Percentiles rank a stretch among this genome's conserved stretches.
phyloP scores from a whole-genome alignment of 2,329 filamentous ascomycete species.

The Ophiostoma piceae region DNA sequence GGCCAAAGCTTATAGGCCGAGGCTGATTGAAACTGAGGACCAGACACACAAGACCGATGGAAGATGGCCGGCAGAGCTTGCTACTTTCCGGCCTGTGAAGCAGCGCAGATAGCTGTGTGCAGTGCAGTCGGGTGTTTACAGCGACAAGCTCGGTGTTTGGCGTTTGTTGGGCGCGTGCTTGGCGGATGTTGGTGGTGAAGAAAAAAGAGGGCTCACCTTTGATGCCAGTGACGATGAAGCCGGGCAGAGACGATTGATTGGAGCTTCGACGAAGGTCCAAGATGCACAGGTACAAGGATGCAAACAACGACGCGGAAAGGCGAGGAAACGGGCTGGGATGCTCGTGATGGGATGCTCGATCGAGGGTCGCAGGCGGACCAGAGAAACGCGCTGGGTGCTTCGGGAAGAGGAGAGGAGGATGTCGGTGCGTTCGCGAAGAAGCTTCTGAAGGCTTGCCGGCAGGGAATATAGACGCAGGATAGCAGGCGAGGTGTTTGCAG shows the following conservation, averaged over 20 bases:
- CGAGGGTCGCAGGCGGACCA: not conserved
- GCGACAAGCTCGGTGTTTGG: not conserved
- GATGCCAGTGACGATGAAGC: not conserved
- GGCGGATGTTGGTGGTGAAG: not conserved
- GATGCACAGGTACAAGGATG: not conserved
- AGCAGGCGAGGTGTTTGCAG: not conserved
- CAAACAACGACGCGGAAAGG: not conserved
- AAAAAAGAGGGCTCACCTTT: not conserved
- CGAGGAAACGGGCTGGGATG: not conserved
- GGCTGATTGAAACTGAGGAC: not conserved
- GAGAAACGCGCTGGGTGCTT: not conserved
- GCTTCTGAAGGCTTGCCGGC: not conserved
- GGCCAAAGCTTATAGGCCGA: not conserved
- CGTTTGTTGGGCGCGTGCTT: not conserved
- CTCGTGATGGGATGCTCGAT: not conserved
- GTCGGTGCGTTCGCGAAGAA: not conserved
- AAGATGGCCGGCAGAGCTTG: not conserved
- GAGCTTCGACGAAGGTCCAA: not conserved
- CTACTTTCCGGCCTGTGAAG: not conserved
- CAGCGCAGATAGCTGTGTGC: not conserved
- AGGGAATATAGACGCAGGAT: not conserved
- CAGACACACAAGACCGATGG: not conserved
- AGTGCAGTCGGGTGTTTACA: not conserved
- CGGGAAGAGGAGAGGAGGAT: not conserved
- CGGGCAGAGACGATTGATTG: not conserved